Base-by-base conservation (phyloP, 202 grass and related monocot species). In the Brachypodium distachyon region DNA sequence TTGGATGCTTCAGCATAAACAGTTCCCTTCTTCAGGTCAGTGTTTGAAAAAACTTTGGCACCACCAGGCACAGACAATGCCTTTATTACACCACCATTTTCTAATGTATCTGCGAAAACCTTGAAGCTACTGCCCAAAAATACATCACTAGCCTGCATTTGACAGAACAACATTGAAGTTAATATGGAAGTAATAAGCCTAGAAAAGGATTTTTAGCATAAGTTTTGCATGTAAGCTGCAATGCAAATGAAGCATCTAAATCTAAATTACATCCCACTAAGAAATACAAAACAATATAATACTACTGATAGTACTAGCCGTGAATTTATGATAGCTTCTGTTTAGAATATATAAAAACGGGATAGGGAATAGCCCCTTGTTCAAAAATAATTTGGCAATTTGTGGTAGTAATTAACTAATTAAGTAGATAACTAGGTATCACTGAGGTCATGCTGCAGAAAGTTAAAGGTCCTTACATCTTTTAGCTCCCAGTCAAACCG, bases 21-120 rank as follows among this genome's bases (percentile, higher is more conserved):
- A 83, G 85, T 81, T 75, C 95, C 95, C 74, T 94, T 98, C 76
- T 98, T 98, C 22, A 95, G 83, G 43, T 90, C 85, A 72, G 95
- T 98, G 81, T 98, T 98, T 77, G 95, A 95, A 90, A 92, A 98
- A 42, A 72, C 90, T 58, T 82, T 80, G 61, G 91, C 85, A 74
- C 91, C 89, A 58, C 82, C 84, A 68, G 91, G 83, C 50, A 98
- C 84, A 76, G 85, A 89, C n/a, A 98, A 68, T 70, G 85, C 87
- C 82, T 97, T 97, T 73, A 94, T 84, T 37, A 83, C 72, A 26
- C 89, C 91, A 64, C 89, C 87, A 27, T 81, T 95, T 76, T 89
- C 87, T 81, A 98, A 79, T 58, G 87, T 78, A 82, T 98, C 96
- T 9, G 83, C 81, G 87, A 98, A 98, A 81, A 98, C 87, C 75